A percentile compares a stretch with the other conserved stretches of the same genome.
Conservation (phyloP, 306 rosid species). For the Heteromeles arbutifolia region DNA sequence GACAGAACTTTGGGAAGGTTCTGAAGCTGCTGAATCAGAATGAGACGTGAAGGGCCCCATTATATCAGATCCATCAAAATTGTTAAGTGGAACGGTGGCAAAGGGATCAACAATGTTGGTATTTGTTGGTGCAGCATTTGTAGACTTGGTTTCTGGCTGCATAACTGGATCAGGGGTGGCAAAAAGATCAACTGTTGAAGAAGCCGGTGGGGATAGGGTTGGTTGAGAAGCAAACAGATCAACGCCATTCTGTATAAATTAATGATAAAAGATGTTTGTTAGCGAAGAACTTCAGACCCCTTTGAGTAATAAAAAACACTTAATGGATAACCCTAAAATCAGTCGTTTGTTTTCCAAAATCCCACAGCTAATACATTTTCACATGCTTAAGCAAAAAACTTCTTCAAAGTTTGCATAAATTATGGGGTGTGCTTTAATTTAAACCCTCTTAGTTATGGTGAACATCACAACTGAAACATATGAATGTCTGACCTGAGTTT, state of each 20-base stretch:
- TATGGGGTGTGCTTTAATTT: background rate
- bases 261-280: background rate
- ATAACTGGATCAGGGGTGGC: slow-evolving; percentile 52
- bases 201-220: slow-evolving; percentile 40
- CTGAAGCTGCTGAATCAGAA: slow-evolving; percentile 50
- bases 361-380: background rate
- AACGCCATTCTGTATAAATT: slow-evolving; percentile 47
- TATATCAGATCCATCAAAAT: slow-evolving; percentile 70
- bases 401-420: background rate
- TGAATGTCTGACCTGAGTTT: slow-evolving; percentile 44
- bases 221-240: slow-evolving; percentile 80
- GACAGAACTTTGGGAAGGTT: slow-evolving; percentile 43
- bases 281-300: background rate
- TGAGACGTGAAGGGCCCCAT: slow-evolving; percentile 70
- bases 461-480: background rate
- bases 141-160: slow-evolving; percentile 51
- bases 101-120: slow-evolving; percentile 65
- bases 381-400: background rate
- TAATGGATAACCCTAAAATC: background rate
- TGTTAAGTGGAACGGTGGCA: slow-evolving; percentile 78
- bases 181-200: slow-evolving; percentile 69
- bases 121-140: slow-evolving; percentile 37
- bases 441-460: background rate
- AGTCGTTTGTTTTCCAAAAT: background rate
- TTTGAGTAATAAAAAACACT: background rate